Base-by-base conservation (phyloP, 192 early-diverging fungal species). In the Entomortierella parvispora region DNA sequence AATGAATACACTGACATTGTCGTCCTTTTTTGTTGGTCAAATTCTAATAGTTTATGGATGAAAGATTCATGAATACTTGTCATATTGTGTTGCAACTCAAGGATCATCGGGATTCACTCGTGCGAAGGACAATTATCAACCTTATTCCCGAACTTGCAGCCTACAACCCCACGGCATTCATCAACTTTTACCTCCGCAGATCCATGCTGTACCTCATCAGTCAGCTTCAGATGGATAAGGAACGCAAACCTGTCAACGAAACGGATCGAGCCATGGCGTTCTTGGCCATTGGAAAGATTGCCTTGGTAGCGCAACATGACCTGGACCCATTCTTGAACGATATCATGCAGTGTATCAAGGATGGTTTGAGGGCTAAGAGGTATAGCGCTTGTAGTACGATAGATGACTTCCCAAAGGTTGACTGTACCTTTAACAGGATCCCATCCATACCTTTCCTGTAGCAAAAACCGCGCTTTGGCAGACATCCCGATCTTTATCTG, bases 141-240 rank as follows among this genome's bases (percentile, higher is more conserved):
- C 80, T 97, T 65, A 90, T 97, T 49, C 93, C 96, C 0, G 83
- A 81, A 40, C 82, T 98, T 31, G 97, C 97, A 12, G 74, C 80
- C 29, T 98, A 92, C 78, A 88, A 92, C 72, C 86, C 92, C 0
- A 51, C 77, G 11, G 86, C 82, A 33, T 98, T 98, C 53, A 84
- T 83, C 22, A 80, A 89, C n/a, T 68, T 82, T 7, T 89, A 94
- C 68, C 71, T 99, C 37, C 82, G 87, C n/a, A 83, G 80, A 26
- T 91, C 86, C 44, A 91, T 96, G 88, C 67, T 65, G 1, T 90
- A 92, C 75, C 84, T 98, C 4, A 71, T 96, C n/a, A 76, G 62
- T 4, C 85, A 90, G 45, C 64, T 94, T 15, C 90, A 88, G 50
- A 85, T 85, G 34, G 90, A 93, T 33, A 69, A 83, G 43, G 91